Evolutionary conservation across 2,329 filamentous ascomycete species (phyloP).

Genomic region (Pseudogymnoascus sp.): DNA sequence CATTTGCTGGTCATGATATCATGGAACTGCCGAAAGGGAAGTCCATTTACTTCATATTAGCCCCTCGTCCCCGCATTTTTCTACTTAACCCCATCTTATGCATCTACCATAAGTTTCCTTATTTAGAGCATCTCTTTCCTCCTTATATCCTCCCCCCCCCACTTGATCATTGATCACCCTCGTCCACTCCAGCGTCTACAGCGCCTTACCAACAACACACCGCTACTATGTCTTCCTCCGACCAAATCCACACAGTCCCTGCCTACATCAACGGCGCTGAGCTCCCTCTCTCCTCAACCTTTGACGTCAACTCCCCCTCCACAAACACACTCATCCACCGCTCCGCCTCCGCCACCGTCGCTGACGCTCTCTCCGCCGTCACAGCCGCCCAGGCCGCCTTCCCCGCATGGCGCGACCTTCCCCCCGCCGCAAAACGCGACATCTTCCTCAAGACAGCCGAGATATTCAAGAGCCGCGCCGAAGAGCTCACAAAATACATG

Average conservation of each 20-base stretch:
- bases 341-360: constrained; percentile 49
- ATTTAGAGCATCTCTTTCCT: not conserved
- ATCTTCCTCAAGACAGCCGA: constrained; percentile 65
- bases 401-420: constrained; percentile 59
- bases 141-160: not conserved
- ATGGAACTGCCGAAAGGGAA: constrained; percentile 3
- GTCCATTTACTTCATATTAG: not conserved
- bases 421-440: constrained; percentile 54
- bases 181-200: not conserved
- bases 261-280: constrained; percentile 41
- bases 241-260: constrained; percentile 28
- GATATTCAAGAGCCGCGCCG: constrained; percentile 50
- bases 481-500: constrained; percentile 57
- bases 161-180: not conserved
- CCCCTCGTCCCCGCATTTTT: not conserved
- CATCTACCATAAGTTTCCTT: not conserved
- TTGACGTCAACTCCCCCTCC: constrained; percentile 50
- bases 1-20: not conserved
- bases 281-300: constrained; percentile 39
- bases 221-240: not conserved
- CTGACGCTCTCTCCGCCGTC: constrained; percentile 47
- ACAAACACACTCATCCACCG: constrained; percentile 47
- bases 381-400: constrained; percentile 58
- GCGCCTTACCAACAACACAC: not conserved
- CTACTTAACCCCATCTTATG: not conserved